Base-by-base conservation (phyloP, 805 yeast species). In the Candida golubevii region DNA sequence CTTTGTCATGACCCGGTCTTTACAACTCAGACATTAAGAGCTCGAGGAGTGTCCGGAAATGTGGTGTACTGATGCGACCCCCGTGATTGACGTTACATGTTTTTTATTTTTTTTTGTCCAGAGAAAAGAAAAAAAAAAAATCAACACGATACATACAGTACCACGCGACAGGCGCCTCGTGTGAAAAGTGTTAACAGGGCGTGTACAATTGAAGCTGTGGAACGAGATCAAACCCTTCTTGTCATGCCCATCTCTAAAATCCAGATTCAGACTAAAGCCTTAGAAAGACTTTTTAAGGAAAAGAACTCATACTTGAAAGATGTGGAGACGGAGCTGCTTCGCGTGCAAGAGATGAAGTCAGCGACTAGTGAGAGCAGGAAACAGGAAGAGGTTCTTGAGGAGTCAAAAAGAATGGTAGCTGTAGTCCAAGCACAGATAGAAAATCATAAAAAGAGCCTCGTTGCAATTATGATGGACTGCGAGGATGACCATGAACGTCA, bases 201-300 rank as follows among this genome's bases (percentile, higher is more conserved):
- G 23, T 29, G 32, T 29, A 29, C 11, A 12, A 29, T 12, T 29
- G 32, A 29, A 4, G n/a, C 32, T 29, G 32, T 2, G n/a, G 6
- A 29, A 12, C 4, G 32, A 10, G 32, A 29, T 29, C n/a, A 10
- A 29, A 29, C 23, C 23, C 3, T 18, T 18, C 23, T 5, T 18
- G 23, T 29, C 32, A 84, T 84, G 85, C 73, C 88, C 1, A 93
- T 91, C 28, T 69, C 87, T 1, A 80, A 74, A 47, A 64, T 85
- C 34, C 85, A 83, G 55, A 85, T 88, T 60, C 86, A 85, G 54
- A 72, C 77, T 32, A 79, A 76, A 46, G 89, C 96, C 1, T 69
- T 88, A 40, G 73, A 75, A 47, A 72, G 95, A 49, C 67, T 88
- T 12, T 55, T 82, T 33, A 85, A 85, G 52, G 96, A 88, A 59